Percentiles rank a stretch among this genome's conserved stretches.
Conservation (phyloP, 192 early-diverging fungal species). For the Mortierella claussenii region DNA sequence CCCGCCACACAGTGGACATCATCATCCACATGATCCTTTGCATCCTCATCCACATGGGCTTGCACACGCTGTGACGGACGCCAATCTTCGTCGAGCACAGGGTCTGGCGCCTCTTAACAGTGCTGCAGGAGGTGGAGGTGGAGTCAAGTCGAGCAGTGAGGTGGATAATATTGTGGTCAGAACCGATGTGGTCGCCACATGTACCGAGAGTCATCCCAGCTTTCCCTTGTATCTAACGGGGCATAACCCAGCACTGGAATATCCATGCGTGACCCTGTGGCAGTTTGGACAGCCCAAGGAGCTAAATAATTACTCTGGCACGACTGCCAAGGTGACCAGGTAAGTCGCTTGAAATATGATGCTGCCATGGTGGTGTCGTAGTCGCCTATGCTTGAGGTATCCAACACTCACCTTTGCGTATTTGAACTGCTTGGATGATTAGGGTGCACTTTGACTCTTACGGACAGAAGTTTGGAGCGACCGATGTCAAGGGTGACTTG, state of each 20-base stretch:
- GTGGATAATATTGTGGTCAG: slow-evolving; percentile 42
- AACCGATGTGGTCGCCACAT: slow-evolving; percentile 54
- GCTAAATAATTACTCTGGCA: slow-evolving; percentile 69
- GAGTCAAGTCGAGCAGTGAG: slow-evolving; percentile 21
- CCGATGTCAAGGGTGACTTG: slow-evolving; percentile 73
- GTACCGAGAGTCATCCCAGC: slow-evolving; percentile 57
- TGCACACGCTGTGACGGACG: slow-evolving; percentile 22
- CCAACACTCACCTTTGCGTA: neutral
- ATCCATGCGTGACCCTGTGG: slow-evolving; percentile 76
- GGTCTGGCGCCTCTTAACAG: slow-evolving; percentile 17
- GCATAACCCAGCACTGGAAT: slow-evolving; percentile 58
- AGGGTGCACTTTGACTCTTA: slow-evolving; percentile 81
- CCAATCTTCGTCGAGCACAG: slow-evolving; percentile 35
- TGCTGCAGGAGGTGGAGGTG: neutral
- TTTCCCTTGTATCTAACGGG: slow-evolving; percentile 65
- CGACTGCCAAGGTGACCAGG: slow-evolving; percentile 58
- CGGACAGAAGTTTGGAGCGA: slow-evolving; percentile 81
- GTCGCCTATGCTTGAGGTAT: neutral
- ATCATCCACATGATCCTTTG: slow-evolving; percentile 5
- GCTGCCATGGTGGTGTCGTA: neutral
- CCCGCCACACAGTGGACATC: no score
- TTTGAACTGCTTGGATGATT: neutral
- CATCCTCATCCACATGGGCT: slow-evolving; percentile 20
- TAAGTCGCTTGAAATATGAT: slow-evolving; percentile 39
- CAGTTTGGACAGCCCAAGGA: slow-evolving; percentile 82